These are phyloP conservation scores for Aureobasidium sp. DNA, from an alignment of 2,329 filamentous ascomycete species.

Conservation along the genomic window DNA sequence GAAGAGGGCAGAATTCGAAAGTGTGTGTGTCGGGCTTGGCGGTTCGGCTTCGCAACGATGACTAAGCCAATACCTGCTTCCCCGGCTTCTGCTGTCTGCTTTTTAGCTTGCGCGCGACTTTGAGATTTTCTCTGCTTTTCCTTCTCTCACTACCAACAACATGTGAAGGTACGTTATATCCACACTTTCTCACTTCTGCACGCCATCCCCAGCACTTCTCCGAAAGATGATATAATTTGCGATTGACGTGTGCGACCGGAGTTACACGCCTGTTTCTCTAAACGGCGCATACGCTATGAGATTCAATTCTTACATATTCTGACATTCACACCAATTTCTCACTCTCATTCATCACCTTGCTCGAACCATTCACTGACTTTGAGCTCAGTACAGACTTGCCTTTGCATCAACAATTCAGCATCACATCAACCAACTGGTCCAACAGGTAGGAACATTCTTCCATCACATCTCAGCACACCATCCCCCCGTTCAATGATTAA, in stretches of 20 bases:
- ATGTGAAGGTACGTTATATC: constrained; percentile 14
- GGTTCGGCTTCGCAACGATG: background rate
- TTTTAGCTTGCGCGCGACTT: background rate
- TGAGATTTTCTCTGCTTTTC: constrained; percentile 8
- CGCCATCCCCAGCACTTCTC: background rate
- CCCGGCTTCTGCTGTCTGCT: background rate
- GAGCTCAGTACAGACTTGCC: constrained; percentile 1
- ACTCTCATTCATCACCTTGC: background rate
- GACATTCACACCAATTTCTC: constrained; percentile 40
- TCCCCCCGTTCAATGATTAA: constrained; percentile 54
- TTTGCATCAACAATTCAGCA: background rate
- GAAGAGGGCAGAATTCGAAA: background rate
- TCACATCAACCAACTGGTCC: background rate
- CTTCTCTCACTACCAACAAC: constrained; percentile 11
- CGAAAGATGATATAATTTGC: constrained; percentile 97
- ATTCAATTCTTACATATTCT: constrained; percentile 99
- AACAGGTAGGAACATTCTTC: constrained; percentile 5
- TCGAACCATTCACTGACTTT: constrained; percentile 8
- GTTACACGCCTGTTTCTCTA: constrained; percentile 84
- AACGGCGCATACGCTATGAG: constrained; percentile 71
- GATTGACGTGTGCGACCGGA: constrained; percentile 84
- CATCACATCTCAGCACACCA: background rate
- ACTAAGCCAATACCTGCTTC: background rate
- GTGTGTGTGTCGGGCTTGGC: constrained; percentile 8
- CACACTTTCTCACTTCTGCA: background rate